Conservation (phyloP, 306 rosid genomes). For the Vicia sativa region DNA sequence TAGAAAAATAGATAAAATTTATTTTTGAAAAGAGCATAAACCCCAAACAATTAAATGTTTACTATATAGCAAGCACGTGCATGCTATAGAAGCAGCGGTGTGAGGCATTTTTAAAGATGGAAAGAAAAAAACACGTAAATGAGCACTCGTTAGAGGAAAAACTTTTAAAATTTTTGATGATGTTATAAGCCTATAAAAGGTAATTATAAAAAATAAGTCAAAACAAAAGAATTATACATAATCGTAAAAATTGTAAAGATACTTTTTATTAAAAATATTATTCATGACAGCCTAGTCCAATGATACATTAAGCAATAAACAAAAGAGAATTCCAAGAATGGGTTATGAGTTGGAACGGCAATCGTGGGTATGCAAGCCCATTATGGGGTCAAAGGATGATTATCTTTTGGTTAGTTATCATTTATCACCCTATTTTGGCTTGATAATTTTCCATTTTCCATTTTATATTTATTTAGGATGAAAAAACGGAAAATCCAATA, state of each 20-base stretch:
- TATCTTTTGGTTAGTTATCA: background rate
- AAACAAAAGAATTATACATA: background rate
- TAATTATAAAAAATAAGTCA: constrained; percentile 4
- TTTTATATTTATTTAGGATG: background rate
- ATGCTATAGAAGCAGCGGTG: background rate
- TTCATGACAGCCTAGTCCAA: constrained; percentile 40
- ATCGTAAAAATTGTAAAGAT: background rate
- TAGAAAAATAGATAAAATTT: too few relatives aligned
- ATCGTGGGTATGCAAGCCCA: constrained; percentile 13
- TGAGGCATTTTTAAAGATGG: background rate
- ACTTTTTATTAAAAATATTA: background rate
- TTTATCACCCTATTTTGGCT: background rate
- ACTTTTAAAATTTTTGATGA: constrained; percentile 1
- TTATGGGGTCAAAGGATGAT: constrained; percentile 14
- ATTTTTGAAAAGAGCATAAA: too few relatives aligned
- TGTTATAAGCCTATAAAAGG: background rate
- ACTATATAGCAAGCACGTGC: constrained; percentile 2
- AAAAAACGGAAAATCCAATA: too few relatives aligned
- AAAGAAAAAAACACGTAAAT: background rate
- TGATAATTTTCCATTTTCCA: background rate
- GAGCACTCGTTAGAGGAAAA: background rate
- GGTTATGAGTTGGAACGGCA: constrained; percentile 30
- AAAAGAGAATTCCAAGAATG: background rate
- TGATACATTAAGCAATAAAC: constrained; percentile 27
- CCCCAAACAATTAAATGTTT: background rate